These are phyloP conservation scores for Pseudogymnoascus sp. DNA, from an alignment of 2,329 filamentous ascomycete genomes.

Conservation along the genomic window DNA sequence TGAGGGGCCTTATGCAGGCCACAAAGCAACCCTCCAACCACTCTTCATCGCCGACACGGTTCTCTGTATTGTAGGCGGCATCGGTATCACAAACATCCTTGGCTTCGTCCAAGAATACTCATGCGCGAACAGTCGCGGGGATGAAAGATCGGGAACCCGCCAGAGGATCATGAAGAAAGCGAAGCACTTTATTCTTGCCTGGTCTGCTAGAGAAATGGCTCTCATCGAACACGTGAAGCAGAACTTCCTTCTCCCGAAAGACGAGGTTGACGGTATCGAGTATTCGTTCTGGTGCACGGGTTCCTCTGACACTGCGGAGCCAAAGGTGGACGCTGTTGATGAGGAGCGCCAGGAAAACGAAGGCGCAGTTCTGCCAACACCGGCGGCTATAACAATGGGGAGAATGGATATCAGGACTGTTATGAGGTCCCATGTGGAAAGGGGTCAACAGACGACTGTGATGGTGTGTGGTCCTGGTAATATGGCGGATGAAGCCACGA, in stretches of 20 bases:
- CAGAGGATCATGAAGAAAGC: constrained; percentile 17
- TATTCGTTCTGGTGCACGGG: constrained; percentile 16
- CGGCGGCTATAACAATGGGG: constrained; percentile 13
- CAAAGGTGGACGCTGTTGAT: background rate
- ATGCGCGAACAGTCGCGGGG: background rate
- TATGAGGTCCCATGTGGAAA: constrained; percentile 14
- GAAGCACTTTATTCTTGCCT: constrained; percentile 20
- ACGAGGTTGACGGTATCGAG: constrained; percentile 11
- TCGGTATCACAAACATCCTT: background rate
- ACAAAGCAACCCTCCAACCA: background rate
- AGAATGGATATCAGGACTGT: constrained; percentile 18
- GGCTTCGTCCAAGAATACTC: constrained; percentile 18
- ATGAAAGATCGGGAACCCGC: background rate
- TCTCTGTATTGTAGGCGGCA: background rate
- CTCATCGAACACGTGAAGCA: constrained; percentile 20
- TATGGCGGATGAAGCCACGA: background rate
- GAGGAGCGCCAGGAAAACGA: background rate
- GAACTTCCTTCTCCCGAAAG: constrained; percentile 16
- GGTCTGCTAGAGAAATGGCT: constrained; percentile 20
- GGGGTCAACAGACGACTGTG: background rate
- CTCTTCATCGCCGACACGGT: background rate
- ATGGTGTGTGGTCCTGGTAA: background rate
- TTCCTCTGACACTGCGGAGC: background rate
- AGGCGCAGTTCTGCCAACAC: background rate
- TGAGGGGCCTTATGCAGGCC: background rate